phyloP scores from a whole-genome alignment of 768 basidiomycete species.

The Naganishia antarctica region DNA sequence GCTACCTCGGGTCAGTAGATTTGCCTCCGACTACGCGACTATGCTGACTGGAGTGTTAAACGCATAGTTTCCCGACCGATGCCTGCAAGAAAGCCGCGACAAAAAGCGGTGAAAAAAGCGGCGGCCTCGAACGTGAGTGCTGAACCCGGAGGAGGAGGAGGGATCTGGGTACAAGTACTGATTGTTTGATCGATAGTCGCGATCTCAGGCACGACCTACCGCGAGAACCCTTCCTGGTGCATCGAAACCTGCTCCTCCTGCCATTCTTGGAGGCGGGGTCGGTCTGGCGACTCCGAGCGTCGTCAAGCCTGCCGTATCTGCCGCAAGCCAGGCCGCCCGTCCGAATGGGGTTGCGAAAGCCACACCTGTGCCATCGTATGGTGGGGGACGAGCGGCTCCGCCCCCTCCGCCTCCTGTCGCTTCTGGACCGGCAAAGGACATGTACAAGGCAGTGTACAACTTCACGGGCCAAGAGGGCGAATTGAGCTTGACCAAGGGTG shows the following conservation, averaged over 20 bases:
- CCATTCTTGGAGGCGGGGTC: constrained; percentile 51
- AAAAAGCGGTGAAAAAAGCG: constrained; percentile 63
- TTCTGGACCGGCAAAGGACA: constrained; percentile 62
- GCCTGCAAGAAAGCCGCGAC: constrained; percentile 84
- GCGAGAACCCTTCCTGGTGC: constrained; percentile 49
- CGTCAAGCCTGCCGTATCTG: constrained; percentile 47
- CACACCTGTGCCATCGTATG: constrained; percentile 41
- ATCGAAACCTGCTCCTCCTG: constrained; percentile 62
- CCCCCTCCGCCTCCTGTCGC: constrained; percentile 55
- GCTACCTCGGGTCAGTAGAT: constrained; percentile 57
- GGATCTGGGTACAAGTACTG: too few relatives aligned
- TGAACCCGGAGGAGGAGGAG: too few relatives aligned
- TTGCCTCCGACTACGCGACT: not conserved
- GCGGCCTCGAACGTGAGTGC: constrained; percentile 20
- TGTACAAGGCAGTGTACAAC: constrained; percentile 84
- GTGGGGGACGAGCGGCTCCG: constrained; percentile 49
- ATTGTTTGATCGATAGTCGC: too few relatives aligned
- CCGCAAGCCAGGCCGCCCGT: constrained; percentile 39
- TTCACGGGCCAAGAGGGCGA: constrained; percentile 89
- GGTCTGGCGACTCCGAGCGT: constrained; percentile 36
- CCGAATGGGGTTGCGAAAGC: constrained; percentile 45
- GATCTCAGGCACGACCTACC: constrained; percentile 51
- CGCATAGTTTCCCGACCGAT: constrained; percentile 64
- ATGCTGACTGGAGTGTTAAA: not conserved
- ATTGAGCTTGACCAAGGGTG: constrained; percentile 82